Conservation (phyloP, 345 rosid species). For the Diplotaxis tenuifolia region DNA sequence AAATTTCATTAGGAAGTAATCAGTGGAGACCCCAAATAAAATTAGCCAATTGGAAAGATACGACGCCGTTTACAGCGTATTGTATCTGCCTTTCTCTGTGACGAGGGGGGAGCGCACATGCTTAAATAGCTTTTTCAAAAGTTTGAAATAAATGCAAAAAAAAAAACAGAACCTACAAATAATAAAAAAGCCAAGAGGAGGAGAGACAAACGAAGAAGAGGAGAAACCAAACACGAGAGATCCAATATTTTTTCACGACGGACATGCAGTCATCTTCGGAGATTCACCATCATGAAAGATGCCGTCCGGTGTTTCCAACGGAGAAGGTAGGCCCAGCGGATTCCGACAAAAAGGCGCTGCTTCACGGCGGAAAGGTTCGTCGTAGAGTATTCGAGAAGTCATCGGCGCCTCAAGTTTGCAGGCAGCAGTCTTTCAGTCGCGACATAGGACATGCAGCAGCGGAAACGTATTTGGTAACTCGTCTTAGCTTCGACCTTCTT, state of each 20-base stretch:
- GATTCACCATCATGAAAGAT: background rate
- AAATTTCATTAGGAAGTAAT: background rate
- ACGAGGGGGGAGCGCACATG: background rate
- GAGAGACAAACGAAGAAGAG: background rate
- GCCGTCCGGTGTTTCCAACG: background rate
- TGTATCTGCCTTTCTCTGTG: background rate
- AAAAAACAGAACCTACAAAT: background rate
- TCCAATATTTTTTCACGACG: slow-evolving; percentile 8
- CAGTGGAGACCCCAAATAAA: background rate
- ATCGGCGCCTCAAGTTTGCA: slow-evolving; percentile 23
- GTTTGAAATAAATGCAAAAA: slow-evolving; percentile 7
- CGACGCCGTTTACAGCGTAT: background rate
- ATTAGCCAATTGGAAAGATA: background rate
- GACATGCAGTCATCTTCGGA: slow-evolving; percentile 25
- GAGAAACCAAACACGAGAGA: background rate
- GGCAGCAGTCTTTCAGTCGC: slow-evolving; percentile 51
- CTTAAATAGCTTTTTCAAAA: slow-evolving; percentile 4
- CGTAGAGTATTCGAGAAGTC: slow-evolving; percentile 38
- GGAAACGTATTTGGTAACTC: slow-evolving; percentile 71
- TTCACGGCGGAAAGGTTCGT: slow-evolving; percentile 32
- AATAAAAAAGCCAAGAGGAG: background rate
- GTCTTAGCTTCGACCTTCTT: slow-evolving; percentile 69
- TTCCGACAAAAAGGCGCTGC: slow-evolving; percentile 3
- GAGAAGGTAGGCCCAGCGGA: background rate
- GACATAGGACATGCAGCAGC: slow-evolving; percentile 79